phyloP scores from a whole-genome alignment of 768 basidiomycete species.

The Pleurotus platypus region DNA sequence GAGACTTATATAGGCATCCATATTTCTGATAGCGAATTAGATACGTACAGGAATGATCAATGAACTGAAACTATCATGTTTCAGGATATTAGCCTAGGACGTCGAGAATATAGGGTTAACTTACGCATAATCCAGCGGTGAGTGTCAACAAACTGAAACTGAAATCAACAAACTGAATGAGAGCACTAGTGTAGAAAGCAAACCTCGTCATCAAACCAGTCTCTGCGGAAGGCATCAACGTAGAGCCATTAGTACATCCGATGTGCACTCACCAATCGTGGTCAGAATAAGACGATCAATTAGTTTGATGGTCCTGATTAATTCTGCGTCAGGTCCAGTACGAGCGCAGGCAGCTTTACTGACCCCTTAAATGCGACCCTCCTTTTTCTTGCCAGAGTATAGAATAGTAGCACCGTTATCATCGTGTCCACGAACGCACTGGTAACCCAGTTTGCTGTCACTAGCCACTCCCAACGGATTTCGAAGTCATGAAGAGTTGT shows the following conservation, averaged over 20 bases:
- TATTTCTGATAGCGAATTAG: neutral
- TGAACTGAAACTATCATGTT: neutral
- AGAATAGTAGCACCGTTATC: conserved; percentile 27
- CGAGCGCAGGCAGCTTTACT: neutral
- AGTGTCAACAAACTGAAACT: neutral
- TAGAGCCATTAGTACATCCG: no score
- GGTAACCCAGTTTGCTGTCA: conserved; percentile 23
- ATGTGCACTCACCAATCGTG: neutral
- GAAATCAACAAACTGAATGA: neutral
- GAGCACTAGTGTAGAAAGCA: neutral
- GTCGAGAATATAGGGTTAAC: neutral
- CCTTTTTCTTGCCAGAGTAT: conserved; percentile 21
- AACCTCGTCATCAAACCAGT: neutral
- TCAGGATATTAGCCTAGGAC: neutral
- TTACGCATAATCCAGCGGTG: neutral
- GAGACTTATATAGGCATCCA: neutral
- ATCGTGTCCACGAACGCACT: conserved; percentile 26
- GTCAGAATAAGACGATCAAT: conserved; percentile 7
- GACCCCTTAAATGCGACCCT: conserved; percentile 13
- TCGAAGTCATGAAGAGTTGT: conserved; percentile 12
- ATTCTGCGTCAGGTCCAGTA: no score
- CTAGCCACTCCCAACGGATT: conserved; percentile 24
- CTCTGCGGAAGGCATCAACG: neutral
- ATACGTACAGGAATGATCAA: neutral
- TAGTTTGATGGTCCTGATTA: conserved; percentile 3